Percentiles rank a stretch among this genome's conserved stretches.
Evolutionary conservation across 805 yeast genomes (phyloP).

Genomic region (Kuraishia piskuri): DNA sequence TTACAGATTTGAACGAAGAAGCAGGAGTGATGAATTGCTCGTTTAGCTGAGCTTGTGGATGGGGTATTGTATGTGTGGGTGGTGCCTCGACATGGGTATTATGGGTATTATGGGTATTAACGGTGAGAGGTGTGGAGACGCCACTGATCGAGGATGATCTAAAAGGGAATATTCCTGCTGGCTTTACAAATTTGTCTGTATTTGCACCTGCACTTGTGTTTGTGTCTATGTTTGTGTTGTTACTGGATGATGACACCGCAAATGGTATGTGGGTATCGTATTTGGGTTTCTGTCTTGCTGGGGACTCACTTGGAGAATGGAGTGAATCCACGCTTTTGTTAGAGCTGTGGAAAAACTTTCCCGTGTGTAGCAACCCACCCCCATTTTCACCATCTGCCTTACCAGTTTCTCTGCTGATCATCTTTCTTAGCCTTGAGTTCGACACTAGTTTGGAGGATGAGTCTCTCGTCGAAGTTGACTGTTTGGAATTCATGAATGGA

Average conservation of each 20-base stretch:
- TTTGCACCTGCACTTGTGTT: too few relatives aligned
- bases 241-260: conserved; percentile 2
- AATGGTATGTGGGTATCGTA: conserved; percentile 6
- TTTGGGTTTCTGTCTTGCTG: conserved; percentile 19
- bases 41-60: not conserved
- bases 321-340: conserved; percentile 10
- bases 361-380: conserved; percentile 15
- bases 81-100: conserved; percentile 1
- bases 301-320: conserved; percentile 23
- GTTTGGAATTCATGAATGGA: conserved; percentile 13
- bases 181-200: conserved; percentile 3
- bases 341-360: conserved; percentile 12
- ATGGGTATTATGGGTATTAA: not conserved
- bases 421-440: conserved; percentile 3
- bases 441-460: not conserved
- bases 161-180: not conserved
- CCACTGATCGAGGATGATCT: not conserved
- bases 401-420: conserved; percentile 12
- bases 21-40: conserved; percentile 35
- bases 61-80: not conserved
- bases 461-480: conserved; percentile 5
- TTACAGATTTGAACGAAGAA: conserved; percentile 53
- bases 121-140: not conserved
- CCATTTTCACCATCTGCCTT: conserved; percentile 5
- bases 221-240: not conserved